phyloP scores from a whole-genome alignment of 805 yeast species.

The Soucietia sequanensis region DNA sequence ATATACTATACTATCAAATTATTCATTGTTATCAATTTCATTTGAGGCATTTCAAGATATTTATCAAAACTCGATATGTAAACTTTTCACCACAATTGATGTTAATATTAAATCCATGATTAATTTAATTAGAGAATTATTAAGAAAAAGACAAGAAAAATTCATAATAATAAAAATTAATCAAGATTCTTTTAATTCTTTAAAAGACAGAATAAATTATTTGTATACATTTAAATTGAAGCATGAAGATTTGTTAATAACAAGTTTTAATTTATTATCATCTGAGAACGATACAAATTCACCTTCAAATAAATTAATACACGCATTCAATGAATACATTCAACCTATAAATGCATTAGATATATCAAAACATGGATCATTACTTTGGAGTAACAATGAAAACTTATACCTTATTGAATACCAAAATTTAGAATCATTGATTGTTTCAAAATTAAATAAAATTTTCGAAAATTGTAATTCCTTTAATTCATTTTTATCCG shows the following conservation, averaged over 20 bases:
- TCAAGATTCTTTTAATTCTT: conserved; percentile 30
- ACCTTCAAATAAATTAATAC: conserved; percentile 17
- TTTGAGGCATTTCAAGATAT: conserved; percentile 36
- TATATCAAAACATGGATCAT: conserved; percentile 27
- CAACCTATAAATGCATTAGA: conserved; percentile 30
- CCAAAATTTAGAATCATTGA: conserved; percentile 17
- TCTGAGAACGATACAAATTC: conserved; percentile 8
- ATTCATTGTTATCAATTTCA: conserved; percentile 45
- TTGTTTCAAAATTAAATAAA: conserved; percentile 22
- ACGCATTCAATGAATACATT: conserved; percentile 29
- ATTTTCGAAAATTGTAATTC: conserved; percentile 22
- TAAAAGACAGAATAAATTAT: conserved; percentile 45
- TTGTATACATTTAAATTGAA: conserved; percentile 46
- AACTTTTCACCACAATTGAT: conserved; percentile 54
- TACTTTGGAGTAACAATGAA: conserved; percentile 29
- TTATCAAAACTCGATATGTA: conserved; percentile 18
- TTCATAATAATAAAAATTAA: conserved; percentile 62
- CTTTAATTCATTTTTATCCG: conserved; percentile 26
- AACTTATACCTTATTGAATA: conserved; percentile 21
- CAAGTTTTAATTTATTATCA: conserved; percentile 20
- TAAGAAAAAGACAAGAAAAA: conserved; percentile 70
- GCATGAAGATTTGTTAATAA: conserved; percentile 50
- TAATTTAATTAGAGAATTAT: conserved; percentile 66
- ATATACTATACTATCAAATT: conserved; percentile 30
- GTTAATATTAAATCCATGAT: conserved; percentile 60